Conservation (phyloP, 2,329 filamentous ascomycete genomes). For the Acephala macrosclerotiorum region DNA sequence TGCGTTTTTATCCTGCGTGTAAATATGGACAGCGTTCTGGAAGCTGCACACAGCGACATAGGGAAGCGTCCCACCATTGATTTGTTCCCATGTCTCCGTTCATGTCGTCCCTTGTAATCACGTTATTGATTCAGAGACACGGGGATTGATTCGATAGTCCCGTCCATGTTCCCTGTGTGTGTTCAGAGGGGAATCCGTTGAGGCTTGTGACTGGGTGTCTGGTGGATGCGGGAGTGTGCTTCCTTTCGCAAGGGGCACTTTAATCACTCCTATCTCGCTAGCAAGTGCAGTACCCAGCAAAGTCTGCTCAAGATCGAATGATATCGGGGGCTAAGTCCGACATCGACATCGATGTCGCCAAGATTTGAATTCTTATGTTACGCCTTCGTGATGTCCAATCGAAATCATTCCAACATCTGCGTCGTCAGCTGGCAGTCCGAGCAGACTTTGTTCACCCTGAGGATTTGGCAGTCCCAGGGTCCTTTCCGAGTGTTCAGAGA, state of each 20-base stretch:
- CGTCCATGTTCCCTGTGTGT: neutral
- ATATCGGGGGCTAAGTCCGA: neutral
- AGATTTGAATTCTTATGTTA: neutral
- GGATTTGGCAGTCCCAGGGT: neutral
- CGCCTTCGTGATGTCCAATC: neutral
- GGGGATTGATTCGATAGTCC: constrained; percentile 3
- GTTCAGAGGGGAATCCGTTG: neutral
- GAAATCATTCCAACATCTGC: neutral
- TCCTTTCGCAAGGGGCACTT: neutral
- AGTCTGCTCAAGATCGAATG: neutral
- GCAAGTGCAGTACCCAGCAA: neutral
- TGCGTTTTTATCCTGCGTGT: constrained; percentile 14
- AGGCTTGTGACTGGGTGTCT: neutral
- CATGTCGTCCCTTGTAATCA: constrained; percentile 7
- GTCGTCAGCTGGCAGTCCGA: neutral
- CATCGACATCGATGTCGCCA: neutral
- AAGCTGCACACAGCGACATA: constrained; percentile 1
- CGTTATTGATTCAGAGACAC: neutral
- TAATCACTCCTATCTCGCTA: constrained; percentile 5
- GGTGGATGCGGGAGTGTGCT: neutral
- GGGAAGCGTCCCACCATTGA: neutral
- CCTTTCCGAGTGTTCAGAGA: neutral
- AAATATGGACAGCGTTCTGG: constrained; percentile 4
- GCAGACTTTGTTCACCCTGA: neutral
- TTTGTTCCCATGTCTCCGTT: neutral